These are phyloP conservation scores for Hanseniaspora clermontiae DNA, from an alignment of 805 yeast species.

Conservation along the genomic window DNA sequence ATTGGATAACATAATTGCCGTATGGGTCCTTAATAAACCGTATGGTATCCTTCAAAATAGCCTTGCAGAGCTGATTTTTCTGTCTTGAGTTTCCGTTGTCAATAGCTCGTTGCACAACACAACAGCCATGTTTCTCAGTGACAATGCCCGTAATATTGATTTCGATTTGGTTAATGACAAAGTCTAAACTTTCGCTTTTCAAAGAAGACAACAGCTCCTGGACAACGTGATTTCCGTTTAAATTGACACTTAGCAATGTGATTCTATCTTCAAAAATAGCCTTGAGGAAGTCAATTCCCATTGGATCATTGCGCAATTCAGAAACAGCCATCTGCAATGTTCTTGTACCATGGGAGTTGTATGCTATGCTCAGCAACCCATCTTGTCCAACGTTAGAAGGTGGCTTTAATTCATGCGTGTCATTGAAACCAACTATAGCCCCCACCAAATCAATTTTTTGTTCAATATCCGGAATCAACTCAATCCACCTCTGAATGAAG, in stretches of 20 bases:
- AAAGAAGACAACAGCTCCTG: constrained; percentile 80
- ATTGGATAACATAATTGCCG: constrained; percentile 94
- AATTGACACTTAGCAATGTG: constrained; percentile 68
- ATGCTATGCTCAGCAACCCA: constrained; percentile 39
- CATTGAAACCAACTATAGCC: neutral
- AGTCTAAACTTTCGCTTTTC: constrained; percentile 57
- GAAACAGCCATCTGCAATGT: constrained; percentile 77
- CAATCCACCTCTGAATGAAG: constrained; percentile 78
- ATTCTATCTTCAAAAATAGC: constrained; percentile 54
- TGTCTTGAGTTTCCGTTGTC: constrained; percentile 74
- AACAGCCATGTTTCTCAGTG: constrained; percentile 94
- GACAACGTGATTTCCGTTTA: constrained; percentile 93
- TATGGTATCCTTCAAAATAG: constrained; percentile 57
- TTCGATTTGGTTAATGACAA: constrained; percentile 78
- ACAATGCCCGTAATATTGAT: constrained; percentile 66
- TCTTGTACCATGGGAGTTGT: constrained; percentile 92
- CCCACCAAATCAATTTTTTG: neutral
- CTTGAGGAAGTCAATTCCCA: constrained; percentile 57
- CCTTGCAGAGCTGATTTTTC: constrained; percentile 49
- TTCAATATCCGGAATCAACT: constrained; percentile 32
- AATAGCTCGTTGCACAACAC: constrained; percentile 87
- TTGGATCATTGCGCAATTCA: constrained; percentile 60
- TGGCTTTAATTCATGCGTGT: constrained; percentile 19
- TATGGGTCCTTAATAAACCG: constrained; percentile 77
- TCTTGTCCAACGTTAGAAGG: constrained; percentile 46